Conservation (phyloP, 2,329 filamentous ascomycete species). For the Arthroderma sp. region DNA sequence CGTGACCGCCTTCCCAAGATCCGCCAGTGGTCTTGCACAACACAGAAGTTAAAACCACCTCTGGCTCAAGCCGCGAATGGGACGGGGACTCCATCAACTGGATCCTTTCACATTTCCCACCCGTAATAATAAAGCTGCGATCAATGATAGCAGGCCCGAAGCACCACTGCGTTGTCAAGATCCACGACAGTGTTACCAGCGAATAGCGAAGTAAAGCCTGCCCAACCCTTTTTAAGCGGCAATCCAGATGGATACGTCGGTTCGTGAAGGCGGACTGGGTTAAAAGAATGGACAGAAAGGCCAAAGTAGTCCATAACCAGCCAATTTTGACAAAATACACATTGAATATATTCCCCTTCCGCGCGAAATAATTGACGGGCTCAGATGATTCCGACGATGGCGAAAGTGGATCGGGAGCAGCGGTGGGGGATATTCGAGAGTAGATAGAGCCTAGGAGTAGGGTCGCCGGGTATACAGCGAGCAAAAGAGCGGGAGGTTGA, state of each 20-base stretch:
- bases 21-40: conserved; percentile 77
- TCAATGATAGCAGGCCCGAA: conserved; percentile 88
- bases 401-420: conserved; percentile 25
- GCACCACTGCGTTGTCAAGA: conserved; percentile 87
- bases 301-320: conserved; percentile 77
- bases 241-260: conserved; percentile 23
- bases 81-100: conserved; percentile 23
- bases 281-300: conserved; percentile 56
- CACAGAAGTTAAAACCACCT: conserved; percentile 53
- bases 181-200: conserved; percentile 65
- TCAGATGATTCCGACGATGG: conserved; percentile 2
- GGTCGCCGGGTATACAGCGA: conserved; percentile 62
- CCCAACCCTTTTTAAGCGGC: conserved; percentile 33
- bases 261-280: conserved; percentile 48
- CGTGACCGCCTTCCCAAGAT: conserved; percentile 81
- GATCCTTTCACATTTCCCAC: conserved; percentile 62
- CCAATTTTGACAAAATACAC: conserved; percentile 86
- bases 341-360: conserved; percentile 88
- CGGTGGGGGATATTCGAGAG: conserved; percentile 60
- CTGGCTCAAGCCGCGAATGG: conserved; percentile 6
- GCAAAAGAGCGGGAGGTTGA: conserved; percentile 46
- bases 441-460: conserved; percentile 73
- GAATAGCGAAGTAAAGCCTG: conserved; percentile 56
- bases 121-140: conserved; percentile 74
- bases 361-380: conserved; percentile 63